A percentile compares a stretch with the other conserved stretches of the same genome.
These are phyloP conservation scores for Exsudoporus floridanus DNA, from an alignment of 1,284 basidiomycete species.

Conservation along the genomic window DNA sequence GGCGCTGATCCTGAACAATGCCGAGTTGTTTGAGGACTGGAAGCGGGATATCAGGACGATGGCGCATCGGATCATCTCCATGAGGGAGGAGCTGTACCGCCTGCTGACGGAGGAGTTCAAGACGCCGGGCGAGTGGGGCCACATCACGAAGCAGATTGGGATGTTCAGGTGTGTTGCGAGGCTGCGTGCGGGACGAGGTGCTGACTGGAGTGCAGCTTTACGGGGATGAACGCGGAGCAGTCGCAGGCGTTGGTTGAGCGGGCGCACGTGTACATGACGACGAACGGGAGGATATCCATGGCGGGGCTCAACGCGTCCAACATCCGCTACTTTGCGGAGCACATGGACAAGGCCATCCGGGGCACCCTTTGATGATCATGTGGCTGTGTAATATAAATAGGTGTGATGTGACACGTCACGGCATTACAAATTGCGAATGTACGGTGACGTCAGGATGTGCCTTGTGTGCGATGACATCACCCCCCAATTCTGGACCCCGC, in stretches of 20 bases:
- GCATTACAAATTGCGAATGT: slow-evolving; percentile 2
- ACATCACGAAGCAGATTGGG: slow-evolving; percentile 88
- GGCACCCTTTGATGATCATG: slow-evolving; percentile 41
- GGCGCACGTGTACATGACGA: slow-evolving; percentile 87
- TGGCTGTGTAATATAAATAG: slow-evolving; percentile 14
- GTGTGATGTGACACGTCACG: slow-evolving; percentile 1
- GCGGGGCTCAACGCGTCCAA: slow-evolving; percentile 66
- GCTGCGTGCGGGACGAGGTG: not conserved
- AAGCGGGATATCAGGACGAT: slow-evolving; percentile 88
- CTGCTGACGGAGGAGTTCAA: slow-evolving; percentile 80
- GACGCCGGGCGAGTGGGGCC: slow-evolving; percentile 92
- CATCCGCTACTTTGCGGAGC: slow-evolving; percentile 73
- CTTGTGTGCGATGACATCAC: slow-evolving; percentile 27
- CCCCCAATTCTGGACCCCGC: slow-evolving; percentile 27
- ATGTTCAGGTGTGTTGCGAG: slow-evolving; percentile 75
- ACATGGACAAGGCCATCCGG: slow-evolving; percentile 71
- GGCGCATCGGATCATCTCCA: slow-evolving; percentile 88
- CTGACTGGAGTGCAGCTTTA: slow-evolving; percentile 56
- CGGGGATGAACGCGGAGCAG: slow-evolving; percentile 70
- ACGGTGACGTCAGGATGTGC: slow-evolving; percentile 30
- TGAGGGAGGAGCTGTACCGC: slow-evolving; percentile 80
- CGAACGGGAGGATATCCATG: slow-evolving; percentile 75
- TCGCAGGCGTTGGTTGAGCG: slow-evolving; percentile 72
- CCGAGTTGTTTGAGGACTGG: slow-evolving; percentile 81
- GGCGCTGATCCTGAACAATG: slow-evolving; percentile 74